phyloP scores from a whole-genome alignment of 2,329 filamentous ascomycete genomes.

The Cercospora sp. region DNA sequence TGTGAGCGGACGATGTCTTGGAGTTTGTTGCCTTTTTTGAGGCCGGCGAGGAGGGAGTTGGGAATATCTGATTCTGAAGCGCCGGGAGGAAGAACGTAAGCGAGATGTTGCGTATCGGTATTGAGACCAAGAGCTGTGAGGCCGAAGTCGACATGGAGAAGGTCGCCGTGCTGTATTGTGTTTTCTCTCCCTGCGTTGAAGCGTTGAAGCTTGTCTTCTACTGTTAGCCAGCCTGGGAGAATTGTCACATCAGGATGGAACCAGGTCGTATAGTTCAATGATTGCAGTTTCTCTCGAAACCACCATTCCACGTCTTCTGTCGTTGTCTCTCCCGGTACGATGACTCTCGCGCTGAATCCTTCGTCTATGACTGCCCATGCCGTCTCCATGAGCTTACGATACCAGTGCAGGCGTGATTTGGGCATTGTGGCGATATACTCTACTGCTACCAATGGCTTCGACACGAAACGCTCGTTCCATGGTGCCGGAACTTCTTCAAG shows the following conservation, averaged over 20 bases:
- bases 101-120: constrained; percentile 29
- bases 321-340: constrained; percentile 20
- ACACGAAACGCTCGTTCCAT: constrained; percentile 19
- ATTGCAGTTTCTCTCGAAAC: constrained; percentile 26
- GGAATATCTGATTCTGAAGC: constrained; percentile 19
- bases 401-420: constrained; percentile 20
- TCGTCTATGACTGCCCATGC: constrained; percentile 26
- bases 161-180: constrained; percentile 20
- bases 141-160: constrained; percentile 28
- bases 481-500: constrained; percentile 9
- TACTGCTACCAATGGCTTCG: constrained; percentile 24
- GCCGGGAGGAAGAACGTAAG: constrained; percentile 23
- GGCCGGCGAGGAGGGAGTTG: constrained; percentile 16
- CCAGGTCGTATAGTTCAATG: constrained; percentile 27
- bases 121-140: constrained; percentile 27
- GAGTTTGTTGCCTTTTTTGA: constrained; percentile 22
- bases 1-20: constrained; percentile 26
- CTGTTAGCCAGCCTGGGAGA: constrained; percentile 5
- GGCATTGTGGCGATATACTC: constrained; percentile 28
- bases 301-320: constrained; percentile 29
- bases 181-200: not conserved
- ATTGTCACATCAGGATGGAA: constrained; percentile 27
- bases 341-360: constrained; percentile 22
- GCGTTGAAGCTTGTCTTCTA: not conserved
- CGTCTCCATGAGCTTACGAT: constrained; percentile 25